These are phyloP conservation scores for Vararia minispora DNA, from an alignment of 768 basidiomycete species.

Conservation along the genomic window DNA sequence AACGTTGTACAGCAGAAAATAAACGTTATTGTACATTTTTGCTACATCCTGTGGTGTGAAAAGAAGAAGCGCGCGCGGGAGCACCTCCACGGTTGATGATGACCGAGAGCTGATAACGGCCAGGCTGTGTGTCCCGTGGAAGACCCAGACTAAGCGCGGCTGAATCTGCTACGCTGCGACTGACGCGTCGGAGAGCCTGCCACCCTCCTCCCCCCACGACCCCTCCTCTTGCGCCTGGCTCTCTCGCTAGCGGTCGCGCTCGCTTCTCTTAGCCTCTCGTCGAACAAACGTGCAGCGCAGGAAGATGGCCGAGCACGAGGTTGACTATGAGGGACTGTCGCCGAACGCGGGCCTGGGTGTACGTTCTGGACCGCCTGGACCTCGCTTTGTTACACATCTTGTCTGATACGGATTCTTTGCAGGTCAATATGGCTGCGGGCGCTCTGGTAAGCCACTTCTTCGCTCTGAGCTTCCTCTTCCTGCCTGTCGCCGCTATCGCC, in stretches of 20 bases:
- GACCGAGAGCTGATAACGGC: too few species aligned
- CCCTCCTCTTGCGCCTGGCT: background rate
- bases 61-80: too few species aligned
- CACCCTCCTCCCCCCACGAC: background rate
- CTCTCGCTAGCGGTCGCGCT: too few species aligned
- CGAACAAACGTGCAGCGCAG: slow-evolving; percentile 3
- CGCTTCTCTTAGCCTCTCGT: too few species aligned
- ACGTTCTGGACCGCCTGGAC: slow-evolving; percentile 16
- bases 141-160: too few species aligned
- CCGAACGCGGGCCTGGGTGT: slow-evolving; percentile 74
- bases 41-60: too few species aligned
- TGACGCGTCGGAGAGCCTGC: too few species aligned
- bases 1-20: too few species aligned
- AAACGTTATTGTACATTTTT: too few species aligned
- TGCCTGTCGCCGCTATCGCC: background rate
- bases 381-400: background rate
- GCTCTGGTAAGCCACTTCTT: slow-evolving; percentile 60
- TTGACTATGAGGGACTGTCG: slow-evolving; percentile 57
- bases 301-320: slow-evolving; percentile 39
- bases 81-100: too few species aligned
- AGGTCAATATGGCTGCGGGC: slow-evolving; percentile 97
- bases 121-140: too few species aligned
- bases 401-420: slow-evolving; percentile 8
- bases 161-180: too few species aligned
- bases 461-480: background rate